These are phyloP conservation scores for Trypanosoma theileri DNA, from an alignment of 208 protist genomes.

Conservation along the genomic window DNA sequence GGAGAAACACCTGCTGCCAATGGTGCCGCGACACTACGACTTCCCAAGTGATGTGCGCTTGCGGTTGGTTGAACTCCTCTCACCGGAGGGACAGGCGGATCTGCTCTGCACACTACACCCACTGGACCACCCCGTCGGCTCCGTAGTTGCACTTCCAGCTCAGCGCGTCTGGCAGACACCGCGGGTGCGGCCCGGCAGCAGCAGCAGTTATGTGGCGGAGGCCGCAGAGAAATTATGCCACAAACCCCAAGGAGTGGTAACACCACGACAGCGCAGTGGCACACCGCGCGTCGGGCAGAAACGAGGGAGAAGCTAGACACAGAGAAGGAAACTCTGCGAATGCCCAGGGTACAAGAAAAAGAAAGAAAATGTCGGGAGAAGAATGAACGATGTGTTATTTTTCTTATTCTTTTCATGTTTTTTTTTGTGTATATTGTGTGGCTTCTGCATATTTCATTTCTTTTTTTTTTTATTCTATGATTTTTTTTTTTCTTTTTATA, in stretches of 20 bases:
- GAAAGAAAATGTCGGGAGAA: no score
- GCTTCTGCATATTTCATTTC: no score
- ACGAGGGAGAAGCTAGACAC: conserved; percentile 24
- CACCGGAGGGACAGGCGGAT: conserved; percentile 55
- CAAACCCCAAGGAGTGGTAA: not conserved
- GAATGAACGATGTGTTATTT: no score
- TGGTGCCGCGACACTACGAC: conserved; percentile 36
- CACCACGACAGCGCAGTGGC: not conserved
- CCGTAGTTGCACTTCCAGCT: conserved; percentile 38
- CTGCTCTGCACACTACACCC: conserved; percentile 54
- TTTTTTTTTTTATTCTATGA: conserved; percentile 17
- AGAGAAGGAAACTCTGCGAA: conserved; percentile 1
- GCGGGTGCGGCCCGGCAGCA: conserved; percentile 35
- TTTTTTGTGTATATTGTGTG: no score
- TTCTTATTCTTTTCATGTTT: no score
- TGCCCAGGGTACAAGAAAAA: no score
- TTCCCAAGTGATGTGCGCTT: conserved; percentile 28
- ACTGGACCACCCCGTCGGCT: conserved; percentile 42
- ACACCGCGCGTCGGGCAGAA: not conserved
- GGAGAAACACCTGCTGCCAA: conserved; percentile 44
- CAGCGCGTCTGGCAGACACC: conserved; percentile 30
- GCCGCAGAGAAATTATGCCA: conserved; percentile 23
- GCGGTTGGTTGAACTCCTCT: conserved; percentile 33
- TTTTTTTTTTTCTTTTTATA: conserved; percentile 21
- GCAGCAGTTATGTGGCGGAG: conserved; percentile 55